Conservation (phyloP, 164 flowering plant genomes). For the Litsea cubeba region DNA sequence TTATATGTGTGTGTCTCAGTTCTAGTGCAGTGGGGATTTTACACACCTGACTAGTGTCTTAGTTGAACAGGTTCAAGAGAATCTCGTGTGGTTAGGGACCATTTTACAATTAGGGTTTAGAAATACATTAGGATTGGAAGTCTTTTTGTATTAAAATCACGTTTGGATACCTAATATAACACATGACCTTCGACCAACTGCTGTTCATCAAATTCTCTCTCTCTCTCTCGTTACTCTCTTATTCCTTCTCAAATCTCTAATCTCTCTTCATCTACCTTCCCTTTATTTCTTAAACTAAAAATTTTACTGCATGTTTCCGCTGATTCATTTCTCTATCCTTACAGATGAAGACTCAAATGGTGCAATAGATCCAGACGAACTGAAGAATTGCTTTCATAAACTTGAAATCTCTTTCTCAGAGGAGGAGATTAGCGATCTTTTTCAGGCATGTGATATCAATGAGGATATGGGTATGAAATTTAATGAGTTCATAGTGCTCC, state of each 20-base stretch:
- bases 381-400: slow-evolving; percentile 63
- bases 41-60: no score
- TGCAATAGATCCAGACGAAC: slow-evolving; percentile 75
- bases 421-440: slow-evolving; percentile 79
- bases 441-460: slow-evolving; percentile 79
- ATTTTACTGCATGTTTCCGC: not conserved
- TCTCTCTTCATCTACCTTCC: not conserved
- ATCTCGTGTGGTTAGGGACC: no score
- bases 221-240: no score
- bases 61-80: no score
- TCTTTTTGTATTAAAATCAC: no score
- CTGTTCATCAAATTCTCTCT: no score
- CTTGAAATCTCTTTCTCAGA: slow-evolving; percentile 64
- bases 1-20: no score
- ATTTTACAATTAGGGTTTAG: no score
- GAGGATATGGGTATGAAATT: slow-evolving; percentile 68
- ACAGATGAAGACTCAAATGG: slow-evolving; percentile 86
- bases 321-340: slow-evolving; percentile 1
- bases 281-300: not conserved
- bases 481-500: slow-evolving; percentile 91
- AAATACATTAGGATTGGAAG: no score
- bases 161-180: no score
- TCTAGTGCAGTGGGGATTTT: no score
- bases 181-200: no score
- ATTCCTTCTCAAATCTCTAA: not conserved